Percentiles rank a stretch among this genome's conserved stretches.
These are phyloP conservation scores for Lentinula novae-zelandiae DNA, from an alignment of 1,284 basidiomycete species.

Conservation along the genomic window DNA sequence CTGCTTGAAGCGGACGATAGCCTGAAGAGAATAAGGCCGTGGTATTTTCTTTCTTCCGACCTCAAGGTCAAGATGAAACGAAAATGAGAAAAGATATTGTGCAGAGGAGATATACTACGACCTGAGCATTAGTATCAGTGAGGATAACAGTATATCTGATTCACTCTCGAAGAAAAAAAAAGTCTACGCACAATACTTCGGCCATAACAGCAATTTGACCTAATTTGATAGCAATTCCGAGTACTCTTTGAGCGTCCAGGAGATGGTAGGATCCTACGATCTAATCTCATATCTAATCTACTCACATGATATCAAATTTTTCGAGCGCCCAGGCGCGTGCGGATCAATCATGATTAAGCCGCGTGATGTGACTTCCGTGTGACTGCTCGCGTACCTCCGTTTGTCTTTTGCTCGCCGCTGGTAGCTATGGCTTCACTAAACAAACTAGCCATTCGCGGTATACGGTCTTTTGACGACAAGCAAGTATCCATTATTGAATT, in stretches of 20 bases:
- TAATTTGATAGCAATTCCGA: too few species aligned
- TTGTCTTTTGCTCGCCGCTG: background rate
- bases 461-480: slow-evolving; percentile 94
- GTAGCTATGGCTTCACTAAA: slow-evolving; percentile 77
- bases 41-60: slow-evolving; percentile 60
- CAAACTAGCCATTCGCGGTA: slow-evolving; percentile 86
- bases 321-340: too few species aligned
- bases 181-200: background rate
- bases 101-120: background rate
- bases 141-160: background rate
- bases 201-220: background rate
- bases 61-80: slow-evolving; percentile 68
- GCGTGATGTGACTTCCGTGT: background rate
- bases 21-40: slow-evolving; percentile 71
- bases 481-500: slow-evolving; percentile 94
- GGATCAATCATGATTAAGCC: background rate
- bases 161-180: too few species aligned
- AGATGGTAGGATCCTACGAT: too few species aligned
- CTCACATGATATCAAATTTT: too few species aligned
- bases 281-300: too few species aligned
- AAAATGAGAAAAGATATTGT: slow-evolving; percentile 55
- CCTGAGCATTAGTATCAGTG: background rate
- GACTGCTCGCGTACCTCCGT: background rate
- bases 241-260: too few species aligned
- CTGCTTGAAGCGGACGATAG: slow-evolving; percentile 34